Conservation (phyloP, 352 stramenopile species). For the Peronospora belbahrii region DNA sequence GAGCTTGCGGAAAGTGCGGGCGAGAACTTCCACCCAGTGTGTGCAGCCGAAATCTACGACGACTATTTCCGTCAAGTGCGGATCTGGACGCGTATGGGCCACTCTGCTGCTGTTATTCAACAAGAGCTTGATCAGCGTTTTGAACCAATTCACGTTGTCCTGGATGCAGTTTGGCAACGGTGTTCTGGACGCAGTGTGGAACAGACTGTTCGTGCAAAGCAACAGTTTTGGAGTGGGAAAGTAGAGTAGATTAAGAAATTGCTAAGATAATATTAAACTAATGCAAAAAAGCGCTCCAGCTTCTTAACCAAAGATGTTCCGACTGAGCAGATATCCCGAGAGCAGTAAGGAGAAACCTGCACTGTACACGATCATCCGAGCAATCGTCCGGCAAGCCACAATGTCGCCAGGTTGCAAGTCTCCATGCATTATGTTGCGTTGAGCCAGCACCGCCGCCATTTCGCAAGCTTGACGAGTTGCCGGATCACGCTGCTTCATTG, state of each 20-base stretch:
- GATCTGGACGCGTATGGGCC: constrained; percentile 62
- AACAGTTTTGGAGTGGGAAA: too few relatives aligned
- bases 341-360: constrained; percentile 35
- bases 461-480: constrained; percentile 37
- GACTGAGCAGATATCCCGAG: constrained; percentile 20
- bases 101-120: constrained; percentile 36
- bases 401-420: constrained; percentile 35
- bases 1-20: constrained; percentile 46
- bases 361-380: constrained; percentile 35
- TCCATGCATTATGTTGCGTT: constrained; percentile 33
- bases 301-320: constrained; percentile 20
- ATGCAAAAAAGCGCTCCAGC: constrained; percentile 3
- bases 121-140: constrained; percentile 32
- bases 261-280: neutral
- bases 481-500: constrained; percentile 27
- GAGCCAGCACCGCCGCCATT: constrained; percentile 41
- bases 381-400: constrained; percentile 39
- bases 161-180: constrained; percentile 27
- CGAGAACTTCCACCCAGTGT: constrained; percentile 52
- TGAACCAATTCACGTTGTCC: constrained; percentile 29
- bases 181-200: too few relatives aligned
- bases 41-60: constrained; percentile 60
- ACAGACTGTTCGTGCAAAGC: neutral
- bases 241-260: neutral
- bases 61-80: constrained; percentile 65